Percentiles rank a stretch among this genome's conserved stretches.
phyloP scores from a whole-genome alignment of 1,284 basidiomycete species.

The Rhodotorula glutinis region DNA sequence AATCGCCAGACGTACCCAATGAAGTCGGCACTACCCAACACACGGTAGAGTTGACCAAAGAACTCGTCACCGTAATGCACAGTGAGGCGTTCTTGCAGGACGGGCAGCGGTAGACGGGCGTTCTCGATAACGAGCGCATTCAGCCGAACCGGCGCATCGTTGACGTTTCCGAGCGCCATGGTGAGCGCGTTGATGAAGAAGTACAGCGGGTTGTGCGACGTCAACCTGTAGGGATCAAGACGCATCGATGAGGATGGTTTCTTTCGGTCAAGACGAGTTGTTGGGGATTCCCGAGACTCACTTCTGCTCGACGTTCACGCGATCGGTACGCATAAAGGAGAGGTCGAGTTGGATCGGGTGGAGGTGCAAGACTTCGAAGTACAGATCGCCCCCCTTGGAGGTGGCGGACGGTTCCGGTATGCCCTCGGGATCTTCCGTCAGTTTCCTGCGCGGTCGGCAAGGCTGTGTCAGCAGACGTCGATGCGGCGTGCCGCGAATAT shows the following conservation, averaged over 20 bases:
- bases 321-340: slow-evolving; percentile 95
- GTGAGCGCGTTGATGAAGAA: slow-evolving; percentile 92
- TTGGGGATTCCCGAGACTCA: slow-evolving; percentile 55
- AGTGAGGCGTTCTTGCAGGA: slow-evolving; percentile 77
- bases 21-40: slow-evolving; percentile 95
- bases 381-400: slow-evolving; percentile 70
- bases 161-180: slow-evolving; percentile 96
- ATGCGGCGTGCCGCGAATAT: no score
- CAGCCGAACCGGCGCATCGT: slow-evolving; percentile 92
- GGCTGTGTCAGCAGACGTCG: no score
- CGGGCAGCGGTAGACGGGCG: slow-evolving; percentile 79
- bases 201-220: slow-evolving; percentile 85
- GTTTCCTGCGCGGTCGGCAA: slow-evolving; percentile 63
- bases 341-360: slow-evolving; percentile 90
- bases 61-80: slow-evolving; percentile 95
- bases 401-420: slow-evolving; percentile 73
- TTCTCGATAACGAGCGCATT: slow-evolving; percentile 95
- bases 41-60: slow-evolving; percentile 88
- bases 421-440: slow-evolving; percentile 70
- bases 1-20: slow-evolving; percentile 47
- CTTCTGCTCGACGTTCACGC: slow-evolving; percentile 90
- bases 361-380: slow-evolving; percentile 95
- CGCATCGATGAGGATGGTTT: slow-evolving; percentile 7
- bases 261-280: background rate
- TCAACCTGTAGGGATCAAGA: slow-evolving; percentile 55